These are phyloP conservation scores for Phaeosphaeriaceae sp. DNA, from an alignment of 2,329 filamentous ascomycete species.

Conservation along the genomic window DNA sequence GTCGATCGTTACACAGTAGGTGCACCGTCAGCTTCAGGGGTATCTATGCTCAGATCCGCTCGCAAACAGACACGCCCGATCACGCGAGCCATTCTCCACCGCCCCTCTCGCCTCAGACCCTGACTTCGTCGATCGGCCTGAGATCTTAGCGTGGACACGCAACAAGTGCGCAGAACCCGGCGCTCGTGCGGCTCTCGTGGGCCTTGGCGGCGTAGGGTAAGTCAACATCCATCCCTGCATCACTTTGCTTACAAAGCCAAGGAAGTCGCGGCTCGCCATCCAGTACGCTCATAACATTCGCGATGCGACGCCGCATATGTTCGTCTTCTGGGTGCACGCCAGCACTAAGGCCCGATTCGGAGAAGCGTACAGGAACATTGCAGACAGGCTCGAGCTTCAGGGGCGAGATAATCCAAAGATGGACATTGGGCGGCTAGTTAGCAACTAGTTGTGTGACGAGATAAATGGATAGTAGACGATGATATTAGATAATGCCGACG, in stretches of 20 bases:
- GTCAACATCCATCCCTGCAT: neutral
- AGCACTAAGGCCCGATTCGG: constrained; percentile 32
- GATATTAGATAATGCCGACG: constrained; percentile 55
- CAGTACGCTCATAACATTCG: constrained; percentile 47
- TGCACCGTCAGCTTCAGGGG: constrained; percentile 17
- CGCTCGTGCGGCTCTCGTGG: constrained; percentile 33
- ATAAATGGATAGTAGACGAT: constrained; percentile 47
- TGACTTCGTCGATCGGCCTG: constrained; percentile 36
- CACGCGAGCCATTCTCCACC: constrained; percentile 27
- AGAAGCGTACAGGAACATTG: constrained; percentile 21
- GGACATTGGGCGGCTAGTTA: constrained; percentile 48
- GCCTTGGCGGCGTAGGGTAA: constrained; percentile 30
- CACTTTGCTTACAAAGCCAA: constrained; percentile 4
- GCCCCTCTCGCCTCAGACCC: constrained; percentile 36
- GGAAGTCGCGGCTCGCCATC: constrained; percentile 36
- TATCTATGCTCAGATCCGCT: constrained; percentile 10
- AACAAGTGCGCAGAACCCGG: constrained; percentile 41
- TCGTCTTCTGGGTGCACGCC: constrained; percentile 26
- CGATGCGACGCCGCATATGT: constrained; percentile 24
- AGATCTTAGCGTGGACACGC: constrained; percentile 28
- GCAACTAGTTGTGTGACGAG: constrained; percentile 35
- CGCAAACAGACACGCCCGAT: neutral
- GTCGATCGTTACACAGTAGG: too few species aligned
- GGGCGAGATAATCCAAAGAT: constrained; percentile 35
- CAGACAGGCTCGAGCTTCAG: constrained; percentile 17